Conservation (phyloP, 2,329 filamentous ascomycete genomes). For the Diaporthe capsici region DNA sequence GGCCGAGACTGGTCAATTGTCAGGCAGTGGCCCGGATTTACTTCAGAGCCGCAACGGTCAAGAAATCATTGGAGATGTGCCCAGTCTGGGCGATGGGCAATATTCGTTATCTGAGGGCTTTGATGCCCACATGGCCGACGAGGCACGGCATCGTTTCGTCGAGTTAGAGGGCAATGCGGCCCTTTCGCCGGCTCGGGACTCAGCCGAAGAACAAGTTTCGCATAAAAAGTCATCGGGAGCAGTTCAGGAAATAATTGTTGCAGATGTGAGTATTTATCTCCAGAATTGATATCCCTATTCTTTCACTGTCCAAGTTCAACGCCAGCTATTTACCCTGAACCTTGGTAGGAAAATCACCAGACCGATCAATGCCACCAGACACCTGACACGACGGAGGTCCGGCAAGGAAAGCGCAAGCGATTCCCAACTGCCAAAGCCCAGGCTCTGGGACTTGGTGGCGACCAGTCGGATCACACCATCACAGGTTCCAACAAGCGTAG, state of each 20-base stretch:
- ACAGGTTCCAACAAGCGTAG: neutral
- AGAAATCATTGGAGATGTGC: neutral
- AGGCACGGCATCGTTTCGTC: too few species aligned
- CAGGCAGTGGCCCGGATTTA: neutral
- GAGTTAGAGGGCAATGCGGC: neutral
- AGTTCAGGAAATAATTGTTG: too few species aligned
- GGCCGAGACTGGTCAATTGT: neutral
- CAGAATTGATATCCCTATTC: neutral
- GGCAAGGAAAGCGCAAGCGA: slow-evolving; percentile 6
- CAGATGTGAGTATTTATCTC: neutral
- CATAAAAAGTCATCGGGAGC: neutral
- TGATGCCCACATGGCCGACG: neutral
- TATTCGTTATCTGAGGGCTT: neutral
- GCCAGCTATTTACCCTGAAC: neutral
- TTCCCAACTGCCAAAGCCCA: slow-evolving; percentile 3
- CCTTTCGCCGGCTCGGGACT: too few species aligned
- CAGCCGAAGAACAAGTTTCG: neutral
- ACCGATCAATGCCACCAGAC: neutral
- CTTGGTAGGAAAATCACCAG: neutral
- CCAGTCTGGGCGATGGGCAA: neutral
- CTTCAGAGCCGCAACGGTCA: neutral
- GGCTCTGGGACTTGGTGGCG: neutral
- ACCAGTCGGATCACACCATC: neutral
- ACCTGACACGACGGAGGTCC: neutral
- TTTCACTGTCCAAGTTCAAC: neutral